A percentile compares a stretch with the other conserved stretches of the same genome.
phyloP scores from a whole-genome alignment of 2,329 filamentous ascomycete species.

The Fusarium foetens region DNA sequence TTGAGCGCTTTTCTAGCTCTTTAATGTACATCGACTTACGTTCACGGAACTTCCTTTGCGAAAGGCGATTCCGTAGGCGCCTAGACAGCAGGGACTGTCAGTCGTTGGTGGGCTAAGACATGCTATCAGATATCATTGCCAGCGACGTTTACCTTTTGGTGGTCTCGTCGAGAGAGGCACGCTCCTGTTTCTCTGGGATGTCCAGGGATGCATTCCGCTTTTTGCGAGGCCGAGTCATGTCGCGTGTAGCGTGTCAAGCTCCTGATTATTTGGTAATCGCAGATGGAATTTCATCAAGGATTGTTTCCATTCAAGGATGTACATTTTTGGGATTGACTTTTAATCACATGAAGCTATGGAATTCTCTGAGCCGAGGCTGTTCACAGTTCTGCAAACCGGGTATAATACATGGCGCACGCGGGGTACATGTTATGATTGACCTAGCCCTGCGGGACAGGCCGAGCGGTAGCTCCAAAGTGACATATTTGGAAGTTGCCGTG shows the following conservation, averaged over 20 bases:
- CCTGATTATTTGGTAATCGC: fast-evolving
- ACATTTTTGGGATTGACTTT: no score
- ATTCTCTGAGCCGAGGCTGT: not conserved
- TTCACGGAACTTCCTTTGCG: not conserved
- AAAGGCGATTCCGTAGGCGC: not conserved
- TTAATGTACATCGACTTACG: not conserved
- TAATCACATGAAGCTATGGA: not conserved
- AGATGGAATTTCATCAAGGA: not conserved
- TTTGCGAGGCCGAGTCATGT: fast-evolving
- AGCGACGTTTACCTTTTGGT: fast-evolving
- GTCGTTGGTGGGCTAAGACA: no score
- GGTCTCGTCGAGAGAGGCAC: not conserved
- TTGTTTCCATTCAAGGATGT: no score
- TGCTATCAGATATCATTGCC: fast-evolving
- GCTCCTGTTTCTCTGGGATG: fast-evolving
- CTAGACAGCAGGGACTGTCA: not conserved
- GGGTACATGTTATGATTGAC: not conserved
- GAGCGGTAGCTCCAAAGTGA: not conserved
- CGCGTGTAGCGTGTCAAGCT: fast-evolving
- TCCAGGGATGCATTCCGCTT: fast-evolving
- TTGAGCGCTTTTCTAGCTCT: not conserved
- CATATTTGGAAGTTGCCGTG: not conserved
- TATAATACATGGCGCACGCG: not conserved
- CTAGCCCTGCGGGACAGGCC: not conserved
- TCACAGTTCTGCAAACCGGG: fast-evolving